These are phyloP conservation scores for Hyaloscypha bicolor DNA, from an alignment of 495 filamentous ascomycete species.

Conservation along the genomic window DNA sequence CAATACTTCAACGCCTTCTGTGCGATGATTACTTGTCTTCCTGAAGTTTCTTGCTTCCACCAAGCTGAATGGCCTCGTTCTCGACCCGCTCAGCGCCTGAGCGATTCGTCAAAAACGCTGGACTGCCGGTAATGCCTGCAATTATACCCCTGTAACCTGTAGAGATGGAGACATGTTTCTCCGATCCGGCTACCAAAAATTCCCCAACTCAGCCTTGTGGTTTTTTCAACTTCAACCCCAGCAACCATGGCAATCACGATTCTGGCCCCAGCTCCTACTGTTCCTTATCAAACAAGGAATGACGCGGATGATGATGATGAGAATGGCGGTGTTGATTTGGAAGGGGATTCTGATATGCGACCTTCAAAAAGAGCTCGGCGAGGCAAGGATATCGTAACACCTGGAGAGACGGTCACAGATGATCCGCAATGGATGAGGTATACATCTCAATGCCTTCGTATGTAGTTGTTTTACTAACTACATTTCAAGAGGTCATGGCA, in stretches of 20 bases:
- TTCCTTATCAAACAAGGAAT: constrained; percentile 42
- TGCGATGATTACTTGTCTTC: neutral
- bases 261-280: constrained; percentile 57
- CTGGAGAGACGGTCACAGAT: constrained; percentile 83
- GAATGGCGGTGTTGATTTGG: constrained; percentile 52
- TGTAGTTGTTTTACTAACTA: constrained; percentile 7
- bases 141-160: too few species aligned
- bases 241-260: constrained; percentile 78
- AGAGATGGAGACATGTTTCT: neutral
- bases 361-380: constrained; percentile 39
- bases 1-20: neutral
- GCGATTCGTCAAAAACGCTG: neutral
- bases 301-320: constrained; percentile 45
- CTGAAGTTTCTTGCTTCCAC: neutral
- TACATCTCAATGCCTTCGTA: constrained; percentile 20
- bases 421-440: constrained; percentile 98
- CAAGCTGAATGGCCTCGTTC: neutral
- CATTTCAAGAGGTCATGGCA: constrained; percentile 73
- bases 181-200: neutral
- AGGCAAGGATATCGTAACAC: constrained; percentile 68
- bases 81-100: neutral
- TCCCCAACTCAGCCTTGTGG: neutral
- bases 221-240: neutral
- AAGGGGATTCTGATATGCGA: constrained; percentile 54
- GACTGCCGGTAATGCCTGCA: neutral